Conservation (phyloP, 441 rosid genomes). For the Mallotus repandus region DNA sequence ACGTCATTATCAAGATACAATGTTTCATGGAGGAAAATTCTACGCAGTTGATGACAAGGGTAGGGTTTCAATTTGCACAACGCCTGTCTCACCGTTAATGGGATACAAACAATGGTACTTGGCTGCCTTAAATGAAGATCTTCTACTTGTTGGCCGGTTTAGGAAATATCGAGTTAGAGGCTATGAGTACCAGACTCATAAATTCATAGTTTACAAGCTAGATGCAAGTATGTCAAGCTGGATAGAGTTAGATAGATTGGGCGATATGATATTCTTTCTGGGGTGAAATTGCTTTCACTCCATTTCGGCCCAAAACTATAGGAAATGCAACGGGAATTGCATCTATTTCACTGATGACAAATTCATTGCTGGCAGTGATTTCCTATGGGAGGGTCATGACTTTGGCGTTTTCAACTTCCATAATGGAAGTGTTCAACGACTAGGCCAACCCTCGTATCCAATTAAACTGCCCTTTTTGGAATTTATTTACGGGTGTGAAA, state of each 20-base stretch:
- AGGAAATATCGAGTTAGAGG: conserved; percentile 5
- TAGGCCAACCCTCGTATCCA: background rate
- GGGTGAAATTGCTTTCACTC: conserved; percentile 11
- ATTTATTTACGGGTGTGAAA: background rate
- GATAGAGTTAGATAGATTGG: conserved; percentile 9
- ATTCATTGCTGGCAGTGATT: background rate
- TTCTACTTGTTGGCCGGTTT: conserved; percentile 1
- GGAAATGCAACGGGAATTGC: conserved; percentile 1
- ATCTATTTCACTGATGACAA: conserved; percentile 15
- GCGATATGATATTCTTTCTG: conserved; percentile 8
- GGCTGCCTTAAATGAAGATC: background rate
- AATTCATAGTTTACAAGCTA: conserved; percentile 12
- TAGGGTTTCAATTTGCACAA: conserved; percentile 7
- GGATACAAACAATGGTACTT: conserved; percentile 19
- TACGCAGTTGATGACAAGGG: conserved; percentile 2
- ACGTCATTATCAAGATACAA: background rate
- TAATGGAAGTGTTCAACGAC: background rate
- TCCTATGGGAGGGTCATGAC: conserved; percentile 14
- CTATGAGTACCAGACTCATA: conserved; percentile 4
- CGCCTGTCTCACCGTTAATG: background rate
- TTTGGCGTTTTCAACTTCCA: background rate
- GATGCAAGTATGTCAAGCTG: background rate
- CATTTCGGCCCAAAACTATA: background rate
- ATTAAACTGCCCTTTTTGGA: background rate
- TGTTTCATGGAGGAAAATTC: conserved; percentile 8